Base-by-base conservation (phyloP, 805 yeast genomes). In the Cyberlindnera euphorbiiphila region DNA sequence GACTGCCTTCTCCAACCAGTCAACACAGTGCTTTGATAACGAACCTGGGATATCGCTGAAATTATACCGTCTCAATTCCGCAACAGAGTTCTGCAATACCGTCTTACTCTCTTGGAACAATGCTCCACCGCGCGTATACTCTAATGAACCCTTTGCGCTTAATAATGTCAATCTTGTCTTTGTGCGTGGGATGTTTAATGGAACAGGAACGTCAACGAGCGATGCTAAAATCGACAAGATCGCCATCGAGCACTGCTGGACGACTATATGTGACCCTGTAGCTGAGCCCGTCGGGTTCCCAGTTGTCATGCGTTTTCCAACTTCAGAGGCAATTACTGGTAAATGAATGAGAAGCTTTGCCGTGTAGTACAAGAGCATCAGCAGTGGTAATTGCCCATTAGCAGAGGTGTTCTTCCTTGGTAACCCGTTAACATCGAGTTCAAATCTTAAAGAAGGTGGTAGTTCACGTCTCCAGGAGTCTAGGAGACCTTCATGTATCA, bases 81-180 rank as follows among this genome's bases (percentile, higher is more conserved):
- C 60, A 3, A 81, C 59, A 3, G 78, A 67, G 21, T 65, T 71
- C 15, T 66, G 59, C 32, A 87, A 60, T 32, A 84, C 61, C 23
- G 61, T 68, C 47, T 77, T 81, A 54, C 81, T 76, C 35, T 80
- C 87, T 53, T 77, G 84, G 54, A 81, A 78, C 37, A 87, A 60
- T 2, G 91, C 79, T 0, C 96, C 95, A 25, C 88, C 87, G 54
- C 85, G 77, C 3, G 85, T 78, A 54, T 85, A 86, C 45, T 87
- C 96, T 39, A 88, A 64, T 1, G 87, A 76, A 12, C 94, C 88
- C 45, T 76, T 76, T 0, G 88, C 86, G 19, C 81, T 82, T 32
- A 82, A 50, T 21, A 84, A 62, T 0, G 83, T 68, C 45, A 80
- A 70, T 32, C 87, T 64, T 3, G 85, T 77, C 50, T 74, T 76